phyloP scores from a whole-genome alignment of 805 yeast species.

The Saturnispora hagleri region DNA sequence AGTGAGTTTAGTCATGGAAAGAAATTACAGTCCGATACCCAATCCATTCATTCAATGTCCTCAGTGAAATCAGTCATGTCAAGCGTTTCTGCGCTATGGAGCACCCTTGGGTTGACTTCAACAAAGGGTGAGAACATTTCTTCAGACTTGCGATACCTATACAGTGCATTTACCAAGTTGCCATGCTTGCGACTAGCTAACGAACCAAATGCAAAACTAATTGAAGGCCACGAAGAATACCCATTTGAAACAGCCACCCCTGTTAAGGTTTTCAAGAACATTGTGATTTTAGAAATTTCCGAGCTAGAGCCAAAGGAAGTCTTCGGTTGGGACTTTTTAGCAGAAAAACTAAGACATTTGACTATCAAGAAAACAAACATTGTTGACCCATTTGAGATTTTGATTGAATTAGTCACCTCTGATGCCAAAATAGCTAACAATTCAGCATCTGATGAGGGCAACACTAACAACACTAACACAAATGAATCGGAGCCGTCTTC shows the following conservation, averaged over 20 bases:
- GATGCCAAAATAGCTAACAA: constrained; percentile 30
- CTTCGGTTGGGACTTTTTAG: constrained; percentile 53
- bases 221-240: constrained; percentile 56
- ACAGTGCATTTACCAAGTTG: constrained; percentile 54
- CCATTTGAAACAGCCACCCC: constrained; percentile 68
- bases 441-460: neutral
- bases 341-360: constrained; percentile 46
- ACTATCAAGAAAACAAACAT: constrained; percentile 44
- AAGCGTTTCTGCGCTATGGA: constrained; percentile 35
- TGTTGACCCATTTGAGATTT: constrained; percentile 42
- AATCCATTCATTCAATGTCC: constrained; percentile 49
- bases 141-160: constrained; percentile 43
- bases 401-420: constrained; percentile 44
- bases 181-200: constrained; percentile 57
- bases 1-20: constrained; percentile 40
- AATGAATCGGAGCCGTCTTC: constrained; percentile 13
- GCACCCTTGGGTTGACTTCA: constrained; percentile 27
- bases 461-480: constrained; percentile 7
- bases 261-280: constrained; percentile 48
- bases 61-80: constrained; percentile 48
- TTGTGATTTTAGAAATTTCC: constrained; percentile 50
- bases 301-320: constrained; percentile 58
- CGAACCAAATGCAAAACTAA: constrained; percentile 47
- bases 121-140: constrained; percentile 35
- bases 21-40: constrained; percentile 28